Conservation (phyloP, 2,329 filamentous ascomycete genomes). For the Aureobasidium sp. region DNA sequence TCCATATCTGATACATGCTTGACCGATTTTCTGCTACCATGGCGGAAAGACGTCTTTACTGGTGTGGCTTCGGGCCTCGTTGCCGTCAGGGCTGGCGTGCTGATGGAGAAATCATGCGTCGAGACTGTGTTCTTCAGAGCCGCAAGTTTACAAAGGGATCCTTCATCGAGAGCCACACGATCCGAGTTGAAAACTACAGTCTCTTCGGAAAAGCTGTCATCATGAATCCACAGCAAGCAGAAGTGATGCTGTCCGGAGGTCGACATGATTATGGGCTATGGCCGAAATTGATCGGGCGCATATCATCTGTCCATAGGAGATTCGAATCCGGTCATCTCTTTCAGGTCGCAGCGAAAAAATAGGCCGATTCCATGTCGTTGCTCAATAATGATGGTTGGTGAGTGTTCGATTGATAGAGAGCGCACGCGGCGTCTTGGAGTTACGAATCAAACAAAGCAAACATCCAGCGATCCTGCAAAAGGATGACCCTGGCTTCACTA, state of each 20-base stretch:
- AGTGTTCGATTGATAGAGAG: background rate
- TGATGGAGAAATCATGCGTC: constrained; percentile 10
- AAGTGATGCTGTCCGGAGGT: background rate
- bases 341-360: no score
- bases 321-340: background rate
- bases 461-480: background rate
- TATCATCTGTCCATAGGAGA: background rate
- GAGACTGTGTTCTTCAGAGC: constrained; percentile 3
- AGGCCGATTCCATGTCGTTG: background rate
- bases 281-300: background rate
- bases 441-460: background rate
- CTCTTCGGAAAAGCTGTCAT: constrained; percentile 14
- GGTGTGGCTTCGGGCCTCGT: constrained; percentile 3
- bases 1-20: constrained; percentile 3
- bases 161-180: constrained; percentile 4
- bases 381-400: background rate
- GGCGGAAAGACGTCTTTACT: background rate
- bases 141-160: constrained; percentile 11
- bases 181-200: constrained; percentile 14
- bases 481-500: no score
- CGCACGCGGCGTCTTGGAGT: background rate
- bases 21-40: constrained; percentile 6
- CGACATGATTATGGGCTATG: background rate
- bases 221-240: constrained; percentile 15
- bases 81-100: background rate